Evolutionary conservation across 2,329 filamentous ascomycete genomes (phyloP), one percentile per base, ranked within the genome.

Genomic region (Neoscytalidium dimidiatum): DNA sequence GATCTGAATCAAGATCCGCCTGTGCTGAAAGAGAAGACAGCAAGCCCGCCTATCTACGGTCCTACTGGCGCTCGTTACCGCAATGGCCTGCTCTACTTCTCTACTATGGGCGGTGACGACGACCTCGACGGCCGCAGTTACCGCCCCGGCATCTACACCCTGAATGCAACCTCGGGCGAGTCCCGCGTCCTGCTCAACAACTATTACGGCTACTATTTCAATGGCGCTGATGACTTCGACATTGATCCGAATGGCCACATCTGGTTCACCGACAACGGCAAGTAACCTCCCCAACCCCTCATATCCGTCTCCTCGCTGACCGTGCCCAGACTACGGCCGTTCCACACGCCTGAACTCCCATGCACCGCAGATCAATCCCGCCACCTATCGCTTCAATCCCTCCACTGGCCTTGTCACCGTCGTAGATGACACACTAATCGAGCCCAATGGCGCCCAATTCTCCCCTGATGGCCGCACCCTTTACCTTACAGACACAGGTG

Each of bases 361-460:
- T 33, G 52, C 52, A 19, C 52, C 52, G 11, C 33, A 38, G 33
- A 41, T 41, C 21, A 26, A 43, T n/a, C n/a, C 35, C 2, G 52
- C 52, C 63, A 78, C 79, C 31, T 75, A 77, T 5, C 83, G 84
- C 67, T 85, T 86, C 75, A 84, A 82, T 21, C 82, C 79, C 68
- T 82, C 79, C 13, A 64, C 33, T 0, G 48, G 48, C 21, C n/a
- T 41, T 13, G 44, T 64, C 3, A 29, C 19, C 3, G 26, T 64
- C 4, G 61, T 44, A 4, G 61, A 64, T 4, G 48, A 41, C 46
- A 41, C 44, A 0, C 61, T 64, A 3, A 4, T 4, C 23, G 43
- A 64, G 31, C 62, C 62, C 21, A 64, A 64, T 38, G 62, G 57
- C 38, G 38, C 53, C 13, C 49, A 35, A n/a, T 58, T 64, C 51